These are phyloP conservation scores for Colletotrichum sp. DNA, from an alignment of 2,329 filamentous ascomycete species.

Conservation along the genomic window DNA sequence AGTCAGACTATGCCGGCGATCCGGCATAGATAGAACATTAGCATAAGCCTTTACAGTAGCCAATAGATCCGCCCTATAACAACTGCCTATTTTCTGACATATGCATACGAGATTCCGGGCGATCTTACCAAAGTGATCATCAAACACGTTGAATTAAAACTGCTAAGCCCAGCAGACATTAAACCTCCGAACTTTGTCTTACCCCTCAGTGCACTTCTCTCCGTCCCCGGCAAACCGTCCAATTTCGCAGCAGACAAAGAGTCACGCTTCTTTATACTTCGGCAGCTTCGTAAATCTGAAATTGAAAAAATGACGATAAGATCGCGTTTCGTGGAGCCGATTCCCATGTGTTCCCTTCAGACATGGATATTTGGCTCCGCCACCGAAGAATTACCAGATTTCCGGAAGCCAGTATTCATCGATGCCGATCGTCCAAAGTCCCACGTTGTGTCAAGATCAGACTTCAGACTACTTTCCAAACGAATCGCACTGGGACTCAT, in stretches of 20 bases:
- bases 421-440: background rate
- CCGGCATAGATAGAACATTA: background rate
- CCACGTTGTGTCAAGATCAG: background rate
- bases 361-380: background rate
- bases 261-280: rapidly evolving
- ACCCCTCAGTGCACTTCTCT: background rate
- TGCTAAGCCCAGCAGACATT: background rate
- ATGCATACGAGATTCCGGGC: background rate
- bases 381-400: background rate
- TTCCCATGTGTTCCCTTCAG: background rate
- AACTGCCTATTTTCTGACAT: background rate
- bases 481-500: background rate
- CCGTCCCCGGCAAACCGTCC: background rate
- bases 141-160: background rate
- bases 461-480: background rate
- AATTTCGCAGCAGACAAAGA: background rate
- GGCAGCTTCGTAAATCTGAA: background rate
- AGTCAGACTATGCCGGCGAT: background rate
- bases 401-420: background rate
- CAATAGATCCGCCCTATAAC: background rate
- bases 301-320: background rate
- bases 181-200: background rate
- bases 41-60: background rate
- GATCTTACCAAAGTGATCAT: background rate
- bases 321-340: background rate